Conservation (phyloP, 305 asterid species). For the Andrographis paniculata region DNA sequence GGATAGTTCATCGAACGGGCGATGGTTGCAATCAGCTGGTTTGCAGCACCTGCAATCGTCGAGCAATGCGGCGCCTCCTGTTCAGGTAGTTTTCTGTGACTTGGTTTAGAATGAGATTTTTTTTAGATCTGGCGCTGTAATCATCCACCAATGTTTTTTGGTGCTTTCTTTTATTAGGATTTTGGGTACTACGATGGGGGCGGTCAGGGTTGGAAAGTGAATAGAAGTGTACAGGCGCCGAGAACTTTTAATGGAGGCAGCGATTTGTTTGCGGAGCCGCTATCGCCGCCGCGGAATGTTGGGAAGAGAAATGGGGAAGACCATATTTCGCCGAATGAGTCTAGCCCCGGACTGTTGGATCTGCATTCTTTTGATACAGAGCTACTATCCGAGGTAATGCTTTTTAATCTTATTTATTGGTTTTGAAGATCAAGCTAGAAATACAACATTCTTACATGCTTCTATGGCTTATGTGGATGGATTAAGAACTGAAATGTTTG, state of each 20-base stretch:
- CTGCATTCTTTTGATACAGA: slow-evolving; percentile 95
- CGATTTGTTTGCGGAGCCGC: slow-evolving; percentile 63
- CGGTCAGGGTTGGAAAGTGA: slow-evolving; percentile 64
- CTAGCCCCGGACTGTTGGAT: slow-evolving; percentile 95
- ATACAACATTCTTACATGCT: not conserved
- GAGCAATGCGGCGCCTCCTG: slow-evolving; percentile 50
- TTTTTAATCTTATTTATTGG: not conserved
- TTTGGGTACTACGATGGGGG: slow-evolving; percentile 73
- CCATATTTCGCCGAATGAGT: slow-evolving; percentile 56
- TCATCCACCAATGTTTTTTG: not conserved
- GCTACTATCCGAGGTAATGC: slow-evolving; percentile 67
- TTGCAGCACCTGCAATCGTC: slow-evolving; percentile 84
- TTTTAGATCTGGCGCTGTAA: not conserved
- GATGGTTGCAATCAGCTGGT: slow-evolving; percentile 99
- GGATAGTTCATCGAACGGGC: slow-evolving; percentile 71
- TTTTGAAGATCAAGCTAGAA: not conserved
- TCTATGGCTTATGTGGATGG: not conserved
- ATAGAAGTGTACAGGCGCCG: slow-evolving; percentile 54
- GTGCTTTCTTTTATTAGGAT: slow-evolving; percentile 35
- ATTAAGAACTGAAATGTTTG: not conserved
- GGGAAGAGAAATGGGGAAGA: slow-evolving; percentile 54
- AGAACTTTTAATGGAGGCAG: slow-evolving; percentile 49
- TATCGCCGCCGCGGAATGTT: slow-evolving; percentile 56
- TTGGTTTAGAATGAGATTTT: slow-evolving; percentile 6
- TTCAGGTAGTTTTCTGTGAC: slow-evolving; percentile 36